Conservation (phyloP, 352 stramenopile genomes). For the Phytophthora pistaciae region DNA sequence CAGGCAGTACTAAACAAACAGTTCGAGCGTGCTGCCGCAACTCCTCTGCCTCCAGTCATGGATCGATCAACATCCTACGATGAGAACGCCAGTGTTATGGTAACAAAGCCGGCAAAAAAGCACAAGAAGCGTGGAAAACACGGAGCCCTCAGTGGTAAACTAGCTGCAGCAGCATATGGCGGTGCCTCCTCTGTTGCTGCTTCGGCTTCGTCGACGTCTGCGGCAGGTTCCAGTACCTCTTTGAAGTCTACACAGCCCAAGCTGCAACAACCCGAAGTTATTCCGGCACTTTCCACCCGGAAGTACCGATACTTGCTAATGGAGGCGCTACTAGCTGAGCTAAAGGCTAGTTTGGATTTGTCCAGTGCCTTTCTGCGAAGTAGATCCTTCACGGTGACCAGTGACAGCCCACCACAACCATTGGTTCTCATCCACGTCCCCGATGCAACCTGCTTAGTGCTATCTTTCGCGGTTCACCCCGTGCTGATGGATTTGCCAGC, state of each 20-base stretch:
- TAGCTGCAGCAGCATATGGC: conserved; percentile 21
- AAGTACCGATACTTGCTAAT: conserved; percentile 76
- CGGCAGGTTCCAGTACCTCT: conserved; percentile 16
- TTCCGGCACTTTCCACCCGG: conserved; percentile 34
- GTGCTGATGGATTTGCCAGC: conserved; percentile 84
- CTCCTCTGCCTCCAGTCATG: conserved; percentile 28
- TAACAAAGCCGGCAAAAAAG: conserved; percentile 36
- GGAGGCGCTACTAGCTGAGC: conserved; percentile 63
- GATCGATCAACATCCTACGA: conserved; percentile 40
- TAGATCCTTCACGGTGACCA: conserved; percentile 70
- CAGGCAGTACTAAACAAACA: conserved; percentile 62
- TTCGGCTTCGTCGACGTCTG: conserved; percentile 2
- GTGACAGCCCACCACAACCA: conserved; percentile 72
- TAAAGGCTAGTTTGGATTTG: conserved; percentile 61
- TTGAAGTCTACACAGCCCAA: conserved; percentile 40
- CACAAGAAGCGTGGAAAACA: conserved; percentile 57
- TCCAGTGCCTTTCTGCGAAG: conserved; percentile 57
- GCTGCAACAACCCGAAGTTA: conserved; percentile 39
- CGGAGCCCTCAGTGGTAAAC: conserved; percentile 31
- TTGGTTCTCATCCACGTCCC: conserved; percentile 70
- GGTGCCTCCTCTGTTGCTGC: conserved; percentile 13
- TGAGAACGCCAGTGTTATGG: conserved; percentile 40
- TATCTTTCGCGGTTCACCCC: conserved; percentile 85
- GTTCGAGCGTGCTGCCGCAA: conserved; percentile 49
- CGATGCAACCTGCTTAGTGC: conserved; percentile 67